phyloP scores from a whole-genome alignment of 225 moss, liverwort and hornwort species.

The Marchantia paleacea region DNA sequence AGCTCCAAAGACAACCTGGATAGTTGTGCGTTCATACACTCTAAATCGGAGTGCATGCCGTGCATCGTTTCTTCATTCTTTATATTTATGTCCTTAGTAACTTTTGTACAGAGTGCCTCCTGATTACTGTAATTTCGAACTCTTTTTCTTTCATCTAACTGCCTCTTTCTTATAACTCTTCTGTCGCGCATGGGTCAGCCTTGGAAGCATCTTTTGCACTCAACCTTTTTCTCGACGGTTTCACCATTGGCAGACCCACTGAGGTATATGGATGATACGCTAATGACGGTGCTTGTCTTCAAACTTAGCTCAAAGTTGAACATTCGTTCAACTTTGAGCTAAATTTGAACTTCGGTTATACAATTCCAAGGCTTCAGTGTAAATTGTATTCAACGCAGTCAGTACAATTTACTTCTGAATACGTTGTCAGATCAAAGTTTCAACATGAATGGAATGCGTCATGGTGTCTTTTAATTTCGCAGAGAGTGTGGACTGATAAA shows the following conservation, averaged over 20 bases:
- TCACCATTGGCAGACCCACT: conserved; percentile 78
- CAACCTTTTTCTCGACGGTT: conserved; percentile 85
- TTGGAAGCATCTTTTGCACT: conserved; percentile 83
- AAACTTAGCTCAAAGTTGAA: neutral
- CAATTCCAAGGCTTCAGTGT: no score
- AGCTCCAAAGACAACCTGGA: conserved; percentile 6
- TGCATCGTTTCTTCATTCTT: neutral
- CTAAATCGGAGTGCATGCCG: no score
- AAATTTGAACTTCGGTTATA: no score
- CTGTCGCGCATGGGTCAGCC: conserved; percentile 16
- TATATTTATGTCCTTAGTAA: no score
- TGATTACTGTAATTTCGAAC: neutral
- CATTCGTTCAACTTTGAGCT: no score
- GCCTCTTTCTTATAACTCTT: neutral
- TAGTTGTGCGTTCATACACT: neutral
- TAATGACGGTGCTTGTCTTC: no score
- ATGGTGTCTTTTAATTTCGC: neutral
- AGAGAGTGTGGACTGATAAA: neutral
- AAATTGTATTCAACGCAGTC: no score
- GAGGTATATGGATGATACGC: conserved; percentile 48
- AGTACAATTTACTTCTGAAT: no score
- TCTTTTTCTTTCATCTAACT: neutral
- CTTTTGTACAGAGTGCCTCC: neutral
- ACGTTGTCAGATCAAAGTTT: no score
- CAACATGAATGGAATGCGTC: no score